These are phyloP conservation scores for Vitis hybrid DNA, from an alignment of 177 flowering plant genomes.

Conservation along the genomic window DNA sequence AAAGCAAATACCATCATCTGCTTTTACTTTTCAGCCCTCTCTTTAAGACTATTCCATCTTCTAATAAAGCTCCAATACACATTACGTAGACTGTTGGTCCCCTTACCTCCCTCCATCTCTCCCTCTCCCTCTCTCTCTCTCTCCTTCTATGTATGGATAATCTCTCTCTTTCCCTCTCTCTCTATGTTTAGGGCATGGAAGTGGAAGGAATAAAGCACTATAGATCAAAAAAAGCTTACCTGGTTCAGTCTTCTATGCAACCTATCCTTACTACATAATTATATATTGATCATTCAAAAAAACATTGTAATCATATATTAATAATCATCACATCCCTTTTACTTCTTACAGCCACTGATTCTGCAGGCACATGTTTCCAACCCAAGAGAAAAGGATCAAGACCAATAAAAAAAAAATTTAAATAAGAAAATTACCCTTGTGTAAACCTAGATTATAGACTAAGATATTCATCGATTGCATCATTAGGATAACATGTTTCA, in stretches of 20 bases:
- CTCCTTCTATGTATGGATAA: too few species aligned
- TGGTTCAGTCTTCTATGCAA: conserved; percentile 42
- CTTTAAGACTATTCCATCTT: conserved; percentile 72
- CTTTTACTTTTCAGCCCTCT: conserved; percentile 62
- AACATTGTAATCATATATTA: conserved; percentile 43
- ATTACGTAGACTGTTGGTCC: conserved; percentile 44
- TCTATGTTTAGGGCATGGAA: conserved; percentile 32
- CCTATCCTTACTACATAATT: conserved; percentile 26
- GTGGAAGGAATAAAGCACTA: conserved; percentile 53
- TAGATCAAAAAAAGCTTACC: conserved; percentile 25
- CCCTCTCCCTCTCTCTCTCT: too few species aligned
- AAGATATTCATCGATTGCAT: too few species aligned
- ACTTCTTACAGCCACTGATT: conserved; percentile 23
- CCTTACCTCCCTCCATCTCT: conserved; percentile 14
- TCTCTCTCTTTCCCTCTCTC: too few species aligned
- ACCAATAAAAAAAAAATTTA: not conserved
- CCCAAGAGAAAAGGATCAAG: conserved; percentile 6
- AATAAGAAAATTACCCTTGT: not conserved
- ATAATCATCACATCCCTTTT: conserved; percentile 38
- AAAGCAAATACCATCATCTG: conserved; percentile 38
- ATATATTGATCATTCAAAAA: conserved; percentile 36
- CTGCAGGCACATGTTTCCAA: conserved; percentile 37
- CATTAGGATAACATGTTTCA: not conserved
- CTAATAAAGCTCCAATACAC: conserved; percentile 45
- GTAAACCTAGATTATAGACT: too few species aligned